Percentiles rank a stretch among this genome's conserved stretches.
Conservation (phyloP, 2,329 filamentous ascomycete genomes). For the Exutisphaerella laricina region DNA sequence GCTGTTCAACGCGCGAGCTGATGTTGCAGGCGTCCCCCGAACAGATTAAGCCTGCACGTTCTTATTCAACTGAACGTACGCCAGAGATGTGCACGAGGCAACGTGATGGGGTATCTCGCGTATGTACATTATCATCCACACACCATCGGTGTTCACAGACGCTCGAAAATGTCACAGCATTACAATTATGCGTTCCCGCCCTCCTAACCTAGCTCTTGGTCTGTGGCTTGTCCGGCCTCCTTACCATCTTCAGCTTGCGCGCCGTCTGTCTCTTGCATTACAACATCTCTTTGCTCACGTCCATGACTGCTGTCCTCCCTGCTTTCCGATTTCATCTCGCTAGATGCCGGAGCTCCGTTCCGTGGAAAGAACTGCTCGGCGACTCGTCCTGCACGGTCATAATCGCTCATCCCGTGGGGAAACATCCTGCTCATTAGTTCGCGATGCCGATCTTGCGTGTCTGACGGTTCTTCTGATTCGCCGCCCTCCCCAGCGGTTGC, state of each 20-base stretch:
- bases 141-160: no score
- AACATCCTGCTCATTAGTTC: conserved; percentile 32
- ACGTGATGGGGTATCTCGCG: no score
- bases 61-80: no score
- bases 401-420: conserved; percentile 19
- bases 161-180: no score
- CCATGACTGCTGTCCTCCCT: conserved; percentile 7
- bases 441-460: conserved; percentile 25
- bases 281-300: conserved; percentile 8
- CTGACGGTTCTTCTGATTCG: conserved; percentile 15
- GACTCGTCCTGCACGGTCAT: conserved; percentile 8
- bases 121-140: no score
- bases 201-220: no score
- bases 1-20: no score
- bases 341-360: conserved; percentile 10
- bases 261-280: conserved; percentile 15
- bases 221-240: no score
- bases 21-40: not conserved
- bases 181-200: no score
- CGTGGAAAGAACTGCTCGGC: conserved; percentile 23
- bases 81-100: no score
- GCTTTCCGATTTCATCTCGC: conserved; percentile 10
- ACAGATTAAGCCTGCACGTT: not conserved
- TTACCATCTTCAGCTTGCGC: conserved; percentile 4
- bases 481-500: conserved; percentile 14